Percentiles rank a stretch among this genome's conserved stretches.
Conservation (phyloP, 768 basidiomycete species). For the Hypsizygus marmoreus region DNA sequence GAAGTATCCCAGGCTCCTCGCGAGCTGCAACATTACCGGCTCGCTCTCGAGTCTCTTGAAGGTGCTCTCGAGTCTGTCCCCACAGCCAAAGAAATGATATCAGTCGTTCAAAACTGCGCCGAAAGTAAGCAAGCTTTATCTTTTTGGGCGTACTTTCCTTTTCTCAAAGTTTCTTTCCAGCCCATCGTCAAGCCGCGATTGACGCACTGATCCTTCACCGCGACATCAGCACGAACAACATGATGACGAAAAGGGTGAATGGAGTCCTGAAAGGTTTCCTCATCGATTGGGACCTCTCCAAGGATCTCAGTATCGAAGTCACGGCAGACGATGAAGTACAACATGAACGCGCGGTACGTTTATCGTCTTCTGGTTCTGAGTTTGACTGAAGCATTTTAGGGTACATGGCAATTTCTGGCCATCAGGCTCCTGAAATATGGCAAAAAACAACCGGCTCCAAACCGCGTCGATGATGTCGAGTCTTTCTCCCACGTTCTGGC, state of each 20-base stretch:
- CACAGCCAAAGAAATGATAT: background rate
- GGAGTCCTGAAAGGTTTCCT: background rate
- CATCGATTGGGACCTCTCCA: conserved; percentile 6
- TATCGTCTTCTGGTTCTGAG: background rate
- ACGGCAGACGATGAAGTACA: background rate
- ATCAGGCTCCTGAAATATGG: background rate
- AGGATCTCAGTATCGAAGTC: background rate
- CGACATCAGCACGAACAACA: conserved; percentile 6
- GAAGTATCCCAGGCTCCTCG: no score
- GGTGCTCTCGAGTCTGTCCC: background rate
- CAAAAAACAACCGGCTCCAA: background rate
- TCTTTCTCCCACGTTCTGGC: background rate
- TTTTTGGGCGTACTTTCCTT: background rate
- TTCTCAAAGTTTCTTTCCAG: no score
- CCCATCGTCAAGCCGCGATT: background rate
- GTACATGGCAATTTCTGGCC: conserved; percentile 4
- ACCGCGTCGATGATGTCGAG: conserved; percentile 1
- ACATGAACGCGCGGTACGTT: background rate
- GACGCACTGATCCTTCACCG: conserved; percentile 1
- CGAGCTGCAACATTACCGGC: background rate
- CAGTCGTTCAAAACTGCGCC: conserved; percentile 1
- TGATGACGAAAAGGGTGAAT: background rate
- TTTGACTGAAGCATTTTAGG: background rate
- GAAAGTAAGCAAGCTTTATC: background rate
- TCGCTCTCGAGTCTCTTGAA: background rate